A percentile compares a stretch with the other conserved stretches of the same genome.
These are phyloP conservation scores for Prototheca wickerhamii DNA, from an alignment of 163 green algal species.

Conservation along the genomic window DNA sequence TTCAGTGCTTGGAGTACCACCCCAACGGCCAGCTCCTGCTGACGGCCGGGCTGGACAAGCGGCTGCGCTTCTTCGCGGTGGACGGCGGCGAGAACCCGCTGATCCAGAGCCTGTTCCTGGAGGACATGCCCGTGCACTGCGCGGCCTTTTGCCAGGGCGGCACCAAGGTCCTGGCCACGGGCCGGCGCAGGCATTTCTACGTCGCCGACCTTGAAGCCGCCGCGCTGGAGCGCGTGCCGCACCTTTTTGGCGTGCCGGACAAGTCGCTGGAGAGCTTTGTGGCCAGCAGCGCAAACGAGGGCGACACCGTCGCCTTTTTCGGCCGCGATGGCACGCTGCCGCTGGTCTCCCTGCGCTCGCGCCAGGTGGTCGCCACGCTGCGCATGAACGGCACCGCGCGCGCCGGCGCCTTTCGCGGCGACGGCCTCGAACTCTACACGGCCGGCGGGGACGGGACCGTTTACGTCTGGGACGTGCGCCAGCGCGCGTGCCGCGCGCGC, in stretches of 20 bases:
- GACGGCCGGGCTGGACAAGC: constrained; percentile 79
- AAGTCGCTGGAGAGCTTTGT: constrained; percentile 74
- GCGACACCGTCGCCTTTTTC: constrained; percentile 58
- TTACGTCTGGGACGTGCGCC: constrained; percentile 88
- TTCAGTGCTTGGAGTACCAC: constrained; percentile 77
- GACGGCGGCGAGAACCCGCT: constrained; percentile 77
- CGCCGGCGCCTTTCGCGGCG: constrained; percentile 12
- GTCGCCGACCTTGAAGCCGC: constrained; percentile 65
- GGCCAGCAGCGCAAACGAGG: constrained; percentile 29
- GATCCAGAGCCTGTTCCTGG: constrained; percentile 71
- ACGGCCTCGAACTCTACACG: constrained; percentile 26
- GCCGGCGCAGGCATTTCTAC: constrained; percentile 80
- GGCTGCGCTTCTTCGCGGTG: constrained; percentile 79
- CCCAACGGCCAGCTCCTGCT: constrained; percentile 74
- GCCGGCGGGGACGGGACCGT: constrained; percentile 72
- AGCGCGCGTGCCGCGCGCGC: constrained; percentile 57
- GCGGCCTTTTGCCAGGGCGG: constrained; percentile 71
- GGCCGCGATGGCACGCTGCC: constrained; percentile 69
- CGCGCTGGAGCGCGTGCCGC: constrained; percentile 44
- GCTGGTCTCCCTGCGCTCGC: constrained; percentile 68
- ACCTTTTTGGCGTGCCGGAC: constrained; percentile 40
- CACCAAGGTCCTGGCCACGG: constrained; percentile 45
- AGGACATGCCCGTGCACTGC: constrained; percentile 78
- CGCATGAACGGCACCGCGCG: constrained; percentile 77
- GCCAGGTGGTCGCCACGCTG: constrained; percentile 58